Percentiles rank a stretch among this genome's conserved stretches.
These are phyloP conservation scores for Thelonectria blattea DNA, from an alignment of 2,329 filamentous ascomycete genomes.

Conservation along the genomic window DNA sequence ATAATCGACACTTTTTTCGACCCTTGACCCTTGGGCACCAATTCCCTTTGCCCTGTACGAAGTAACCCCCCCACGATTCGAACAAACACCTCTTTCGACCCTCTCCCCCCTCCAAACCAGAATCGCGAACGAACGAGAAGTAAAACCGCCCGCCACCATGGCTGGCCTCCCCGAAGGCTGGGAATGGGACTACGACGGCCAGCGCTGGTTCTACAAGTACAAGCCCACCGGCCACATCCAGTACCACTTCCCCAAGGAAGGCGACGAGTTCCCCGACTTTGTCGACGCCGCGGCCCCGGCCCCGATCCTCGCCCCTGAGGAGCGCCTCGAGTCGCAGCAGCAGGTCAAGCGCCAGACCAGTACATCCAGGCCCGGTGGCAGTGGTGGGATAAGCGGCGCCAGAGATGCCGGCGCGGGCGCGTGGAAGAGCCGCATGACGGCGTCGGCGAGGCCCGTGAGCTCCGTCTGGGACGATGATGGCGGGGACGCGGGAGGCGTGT, in stretches of 20 bases:
- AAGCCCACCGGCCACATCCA: slow-evolving; percentile 60
- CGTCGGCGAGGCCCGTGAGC: slow-evolving; percentile 43
- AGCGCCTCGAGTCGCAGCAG: slow-evolving; percentile 58
- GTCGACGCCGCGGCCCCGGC: slow-evolving; percentile 47
- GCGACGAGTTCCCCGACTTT: slow-evolving; percentile 64
- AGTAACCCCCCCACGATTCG: slow-evolving; percentile 3
- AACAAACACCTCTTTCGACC: neutral
- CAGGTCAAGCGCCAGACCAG: slow-evolving; percentile 49
- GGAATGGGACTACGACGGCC: slow-evolving; percentile 64
- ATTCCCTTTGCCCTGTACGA: neutral
- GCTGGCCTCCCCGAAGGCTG: slow-evolving; percentile 57
- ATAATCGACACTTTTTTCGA: neutral
- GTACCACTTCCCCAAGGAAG: slow-evolving; percentile 62
- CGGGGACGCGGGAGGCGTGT: slow-evolving; percentile 46
- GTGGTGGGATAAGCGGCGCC: slow-evolving; percentile 2
- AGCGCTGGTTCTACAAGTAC: slow-evolving; percentile 64
- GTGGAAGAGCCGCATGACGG: slow-evolving; percentile 40
- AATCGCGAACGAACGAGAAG: neutral
- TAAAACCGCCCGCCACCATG: slow-evolving; percentile 33
- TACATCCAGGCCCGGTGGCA: slow-evolving; percentile 14
- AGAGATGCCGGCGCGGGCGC: slow-evolving; percentile 9
- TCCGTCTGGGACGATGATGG: slow-evolving; percentile 43
- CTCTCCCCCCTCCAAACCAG: neutral
- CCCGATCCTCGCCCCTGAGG: slow-evolving; percentile 56
- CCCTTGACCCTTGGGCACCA: neutral